Evolutionary conservation across 2,329 filamentous ascomycete genomes (phyloP).

Genomic region (Stenocarpella maydis): DNA sequence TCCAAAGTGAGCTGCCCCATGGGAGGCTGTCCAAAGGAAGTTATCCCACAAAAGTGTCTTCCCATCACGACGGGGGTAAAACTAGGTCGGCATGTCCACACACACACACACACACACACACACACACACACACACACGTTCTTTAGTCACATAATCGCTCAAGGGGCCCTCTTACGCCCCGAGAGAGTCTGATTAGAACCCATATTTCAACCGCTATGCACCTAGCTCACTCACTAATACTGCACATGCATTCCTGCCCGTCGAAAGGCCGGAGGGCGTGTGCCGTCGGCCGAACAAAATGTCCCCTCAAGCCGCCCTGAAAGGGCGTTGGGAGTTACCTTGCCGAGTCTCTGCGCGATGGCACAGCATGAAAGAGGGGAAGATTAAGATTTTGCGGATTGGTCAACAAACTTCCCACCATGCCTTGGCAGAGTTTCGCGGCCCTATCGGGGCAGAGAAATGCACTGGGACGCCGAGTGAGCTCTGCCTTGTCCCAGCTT

Average conservation of each 20-base stretch:
- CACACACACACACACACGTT: too few relatives aligned
- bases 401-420: not conserved
- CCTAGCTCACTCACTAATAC: not conserved
- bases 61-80: not conserved
- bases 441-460: not conserved
- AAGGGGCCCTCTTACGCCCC: not conserved
- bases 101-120: too few relatives aligned
- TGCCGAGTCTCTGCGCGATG: not conserved
- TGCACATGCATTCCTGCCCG: not conserved
- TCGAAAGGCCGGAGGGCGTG: not conserved
- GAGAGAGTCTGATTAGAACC: not conserved
- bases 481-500: not conserved
- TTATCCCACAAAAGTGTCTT: too few relatives aligned
- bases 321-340: not conserved
- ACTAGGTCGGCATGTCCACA: not conserved
- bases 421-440: not conserved
- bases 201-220: not conserved
- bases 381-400: not conserved
- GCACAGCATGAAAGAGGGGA: not conserved
- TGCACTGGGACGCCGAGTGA: not conserved
- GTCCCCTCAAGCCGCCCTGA: not conserved
- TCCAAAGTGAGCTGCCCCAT: not conserved
- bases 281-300: not conserved
- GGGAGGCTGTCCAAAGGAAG: too few relatives aligned
- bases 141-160: not conserved